These are phyloP conservation scores for Cryptosporidium ubiquitum DNA, from an alignment of 169 alveolate genomes.

Conservation along the genomic window DNA sequence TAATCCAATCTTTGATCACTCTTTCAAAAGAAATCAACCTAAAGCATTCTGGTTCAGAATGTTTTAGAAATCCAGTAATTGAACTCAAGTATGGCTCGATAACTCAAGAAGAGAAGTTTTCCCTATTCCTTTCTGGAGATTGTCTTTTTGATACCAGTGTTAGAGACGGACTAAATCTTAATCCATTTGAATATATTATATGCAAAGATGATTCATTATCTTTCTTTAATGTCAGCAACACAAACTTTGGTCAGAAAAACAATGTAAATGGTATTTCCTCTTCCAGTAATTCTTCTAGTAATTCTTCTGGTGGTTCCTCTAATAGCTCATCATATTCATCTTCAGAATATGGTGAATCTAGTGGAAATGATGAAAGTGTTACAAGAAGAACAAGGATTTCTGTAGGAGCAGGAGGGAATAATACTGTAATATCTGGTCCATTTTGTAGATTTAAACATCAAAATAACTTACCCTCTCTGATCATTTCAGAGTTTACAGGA, in stretches of 20 bases:
- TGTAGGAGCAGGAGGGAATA: background rate
- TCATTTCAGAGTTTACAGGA: slow-evolving; percentile 85
- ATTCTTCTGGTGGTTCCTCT: too few species aligned
- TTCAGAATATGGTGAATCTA: slow-evolving; percentile 48
- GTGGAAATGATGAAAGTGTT: slow-evolving; percentile 24
- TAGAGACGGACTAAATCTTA: slow-evolving; percentile 84
- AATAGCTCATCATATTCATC: background rate
- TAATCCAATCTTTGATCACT: slow-evolving; percentile 17
- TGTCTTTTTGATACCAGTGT: slow-evolving; percentile 84
- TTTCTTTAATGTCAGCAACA: background rate
- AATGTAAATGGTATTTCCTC: background rate
- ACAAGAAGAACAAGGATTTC: background rate
- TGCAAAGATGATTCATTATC: slow-evolving; percentile 41
- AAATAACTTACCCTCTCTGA: slow-evolving; percentile 67
- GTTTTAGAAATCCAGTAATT: slow-evolving; percentile 11
- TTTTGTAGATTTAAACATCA: background rate
- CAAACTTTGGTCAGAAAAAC: background rate
- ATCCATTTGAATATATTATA: slow-evolving; percentile 80
- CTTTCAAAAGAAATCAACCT: slow-evolving; percentile 32
- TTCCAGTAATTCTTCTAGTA: background rate
- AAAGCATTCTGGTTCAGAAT: slow-evolving; percentile 3
- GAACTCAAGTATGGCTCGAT: slow-evolving; percentile 65
- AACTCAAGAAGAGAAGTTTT: slow-evolving; percentile 77
- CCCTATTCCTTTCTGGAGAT: slow-evolving; percentile 82
- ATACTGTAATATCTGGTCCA: background rate